These are phyloP conservation scores for Pseudomonodictys pantanalensis DNA, from an alignment of 495 filamentous ascomycete genomes.

Conservation along the genomic window DNA sequence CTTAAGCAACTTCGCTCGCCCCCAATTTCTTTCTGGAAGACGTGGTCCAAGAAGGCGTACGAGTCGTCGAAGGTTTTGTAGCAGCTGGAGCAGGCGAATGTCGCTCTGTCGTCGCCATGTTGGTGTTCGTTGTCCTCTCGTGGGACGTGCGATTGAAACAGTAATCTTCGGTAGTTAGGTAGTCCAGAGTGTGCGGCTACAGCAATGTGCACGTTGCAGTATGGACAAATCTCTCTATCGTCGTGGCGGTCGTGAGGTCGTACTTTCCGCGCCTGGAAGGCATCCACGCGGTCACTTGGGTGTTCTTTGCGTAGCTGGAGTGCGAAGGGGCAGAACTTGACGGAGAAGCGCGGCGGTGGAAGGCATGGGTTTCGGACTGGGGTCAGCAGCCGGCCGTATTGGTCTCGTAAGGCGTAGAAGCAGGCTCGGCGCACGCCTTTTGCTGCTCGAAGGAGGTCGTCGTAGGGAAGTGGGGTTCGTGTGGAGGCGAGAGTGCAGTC, in stretches of 20 bases:
- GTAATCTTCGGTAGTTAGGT: conserved; percentile 8
- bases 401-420: conserved; percentile 22
- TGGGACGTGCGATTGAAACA: conserved; percentile 17
- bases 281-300: not conserved
- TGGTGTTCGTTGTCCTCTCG: not conserved
- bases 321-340: conserved; percentile 28
- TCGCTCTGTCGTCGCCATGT: not conserved
- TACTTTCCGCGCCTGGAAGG: conserved; percentile 18
- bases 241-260: conserved; percentile 26
- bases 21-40: conserved; percentile 23
- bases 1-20: conserved; percentile 21
- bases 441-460: conserved; percentile 18
- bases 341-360: conserved; percentile 27
- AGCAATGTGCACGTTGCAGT: conserved; percentile 18
- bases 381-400: conserved; percentile 6
- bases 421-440: conserved; percentile 20
- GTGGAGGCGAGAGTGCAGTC: conserved; percentile 11
- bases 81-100: conserved; percentile 22
- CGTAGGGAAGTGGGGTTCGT: conserved; percentile 3
- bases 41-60: conserved; percentile 28
- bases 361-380: not conserved
- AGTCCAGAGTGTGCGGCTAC: conserved; percentile 25
- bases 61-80: conserved; percentile 28
- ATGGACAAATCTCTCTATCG: conserved; percentile 28
- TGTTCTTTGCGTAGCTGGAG: conserved; percentile 13